Base-by-base conservation (phyloP, 306 rosid genomes). In the Cicer judaicum region DNA sequence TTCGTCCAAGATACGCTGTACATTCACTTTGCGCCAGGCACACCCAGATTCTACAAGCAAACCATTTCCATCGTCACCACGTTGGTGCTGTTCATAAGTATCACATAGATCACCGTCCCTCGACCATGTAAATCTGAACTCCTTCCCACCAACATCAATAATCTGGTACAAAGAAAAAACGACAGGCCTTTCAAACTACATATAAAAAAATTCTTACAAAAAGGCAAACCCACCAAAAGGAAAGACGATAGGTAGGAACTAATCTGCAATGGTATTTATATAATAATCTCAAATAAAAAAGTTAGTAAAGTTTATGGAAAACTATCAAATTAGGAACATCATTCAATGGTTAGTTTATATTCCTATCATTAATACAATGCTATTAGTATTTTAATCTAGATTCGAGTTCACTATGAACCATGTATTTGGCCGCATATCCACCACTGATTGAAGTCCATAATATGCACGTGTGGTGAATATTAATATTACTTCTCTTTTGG, bases 21-120 rank as follows among this genome's bases (percentile, higher is more conserved):
- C 95, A 63, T 90, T 94, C 77, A 94, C 81, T 83, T 92, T 94
- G 64, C 99, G 93, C 99, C 99, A 92, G 50, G 96, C 96, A 82
- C 82, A 77, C 64, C 99, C 99, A 36, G 97, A 92, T 81, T 94
- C 97, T 70, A 89, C 89, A 55, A 94, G 95, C 77, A 87, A 85
- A 75, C 97, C 93, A 54, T 84, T 82, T 60, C 92, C 96, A 64
- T 89, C 91, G 82, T 90, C 96, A 13, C 97, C 96, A 72, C 91
- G 84, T 71, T 63, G 87, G 54, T 82, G 83, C 81, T 92, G 92
- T 82, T 94, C 99, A 29, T 94, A 94, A 67, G 87, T 89, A 77
- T 92, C 99, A 81, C 96, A 94, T 5, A 88, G 89, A 78, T 87
- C 96, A 29, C 97, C 99, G 8, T 94, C 97, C 67, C 68, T 81